phyloP scores from a whole-genome alignment of 257 asterid genomes.

The Scutellaria barbata region DNA sequence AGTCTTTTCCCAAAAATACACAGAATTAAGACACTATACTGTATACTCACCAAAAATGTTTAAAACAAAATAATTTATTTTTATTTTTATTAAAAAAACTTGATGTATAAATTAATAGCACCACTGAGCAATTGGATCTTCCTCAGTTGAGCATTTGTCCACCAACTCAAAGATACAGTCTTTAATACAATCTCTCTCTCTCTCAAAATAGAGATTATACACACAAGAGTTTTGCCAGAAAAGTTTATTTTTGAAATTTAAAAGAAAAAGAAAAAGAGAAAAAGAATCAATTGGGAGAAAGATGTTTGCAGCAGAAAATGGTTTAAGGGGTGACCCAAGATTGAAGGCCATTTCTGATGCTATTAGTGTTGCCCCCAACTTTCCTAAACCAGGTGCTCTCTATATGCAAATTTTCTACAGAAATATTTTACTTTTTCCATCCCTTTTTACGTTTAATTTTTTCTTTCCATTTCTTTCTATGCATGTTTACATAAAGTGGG shows the following conservation, averaged over 20 bases:
- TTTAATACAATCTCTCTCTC: slow-evolving; percentile 22
- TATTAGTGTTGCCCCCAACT: slow-evolving; percentile 85
- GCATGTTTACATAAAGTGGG: slow-evolving; percentile 26
- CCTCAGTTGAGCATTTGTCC: slow-evolving; percentile 52
- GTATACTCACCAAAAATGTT: slow-evolving; percentile 3
- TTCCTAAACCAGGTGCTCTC: slow-evolving; percentile 80
- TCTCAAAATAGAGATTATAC: slow-evolving; percentile 1
- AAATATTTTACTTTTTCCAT: slow-evolving; percentile 5
- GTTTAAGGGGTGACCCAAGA: slow-evolving; percentile 90
- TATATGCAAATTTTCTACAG: neutral
- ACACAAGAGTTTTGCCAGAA: neutral
- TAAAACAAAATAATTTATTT: neutral
- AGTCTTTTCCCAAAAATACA: slow-evolving; percentile 30
- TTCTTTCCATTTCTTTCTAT: neutral
- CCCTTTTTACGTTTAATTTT: neutral
- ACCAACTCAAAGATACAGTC: slow-evolving; percentile 46
- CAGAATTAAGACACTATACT: slow-evolving; percentile 10
- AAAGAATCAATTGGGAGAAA: slow-evolving; percentile 24
- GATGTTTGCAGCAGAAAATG: slow-evolving; percentile 97
- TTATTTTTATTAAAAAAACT: neutral
- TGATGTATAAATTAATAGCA: slow-evolving; percentile 45
- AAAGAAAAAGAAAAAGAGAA: neutral
- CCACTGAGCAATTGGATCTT: slow-evolving; percentile 50
- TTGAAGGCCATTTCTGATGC: slow-evolving; percentile 84
- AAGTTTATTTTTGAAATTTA: neutral